Evolutionary conservation across 1,284 basidiomycete species (phyloP), one percentile per base, ranked within the genome.

Genomic region (Trametes sp.): DNA sequence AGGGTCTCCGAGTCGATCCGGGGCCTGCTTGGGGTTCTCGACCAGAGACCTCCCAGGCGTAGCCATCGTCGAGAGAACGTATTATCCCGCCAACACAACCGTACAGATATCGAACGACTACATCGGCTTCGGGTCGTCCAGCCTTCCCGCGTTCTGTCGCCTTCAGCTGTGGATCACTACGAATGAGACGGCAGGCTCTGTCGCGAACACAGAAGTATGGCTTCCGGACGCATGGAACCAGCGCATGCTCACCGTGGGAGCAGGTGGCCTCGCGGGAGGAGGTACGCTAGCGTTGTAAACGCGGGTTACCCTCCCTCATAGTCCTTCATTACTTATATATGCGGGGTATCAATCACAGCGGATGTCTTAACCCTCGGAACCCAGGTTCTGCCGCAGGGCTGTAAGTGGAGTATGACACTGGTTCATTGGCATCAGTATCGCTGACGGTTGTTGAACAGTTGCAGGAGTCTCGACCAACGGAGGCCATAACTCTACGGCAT

Each of bases 181-280:
- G 24, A 73, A 72, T 41, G 60, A 63, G 26, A 71, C 72, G 2
- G 58, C 70, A 5, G 59, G 51, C 21, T 68, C 65, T 3, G 57
- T 57, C 11, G 66, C 68, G 7, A 64, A 63, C 33, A 59, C 69
- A 8, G 71, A 71, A 35, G 54, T 65, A n/a, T 70, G 69, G 67
- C 63, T 72, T 16, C 70, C 69, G 3, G 69, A 69, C 28, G 59
- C 42, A 6, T 72, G 66, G 68, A 70, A 69, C 54, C 65, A 63
- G n/a, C 57, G 70, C 8, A 64, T 68, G 38, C 45, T 72, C 21
- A 65, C 58, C 4, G 24, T 70, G 16, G 70, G 69, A 0, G 69
- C 66, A 35, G 68, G 70, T 7, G 70, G 69, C 4, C 63, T 68
- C 24, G 62, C 58, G 4, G 64, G 62, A 44, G 65, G 60, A 14